Evolutionary conservation across 2,329 filamentous ascomycete species (phyloP).

Genomic region (Aspergillus arachidicola): DNA sequence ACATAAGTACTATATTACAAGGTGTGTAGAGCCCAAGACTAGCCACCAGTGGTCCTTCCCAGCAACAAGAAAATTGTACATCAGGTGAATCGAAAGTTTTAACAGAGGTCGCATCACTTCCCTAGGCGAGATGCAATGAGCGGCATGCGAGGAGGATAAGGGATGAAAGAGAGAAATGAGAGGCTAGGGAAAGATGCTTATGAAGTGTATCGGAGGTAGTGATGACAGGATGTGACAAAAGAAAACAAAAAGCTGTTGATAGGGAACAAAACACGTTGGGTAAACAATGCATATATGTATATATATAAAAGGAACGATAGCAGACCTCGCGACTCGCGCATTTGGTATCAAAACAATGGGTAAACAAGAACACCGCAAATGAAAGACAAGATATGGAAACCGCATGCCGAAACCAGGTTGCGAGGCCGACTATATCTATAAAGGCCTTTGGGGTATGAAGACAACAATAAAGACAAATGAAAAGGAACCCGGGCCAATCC

Average conservation of each 20-base stretch:
- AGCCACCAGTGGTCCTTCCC: constrained; percentile 23
- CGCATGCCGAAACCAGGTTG: constrained; percentile 31
- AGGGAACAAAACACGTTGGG: constrained; percentile 20
- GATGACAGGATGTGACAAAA: constrained; percentile 11
- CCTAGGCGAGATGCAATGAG: constrained; percentile 16
- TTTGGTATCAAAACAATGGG: constrained; percentile 32
- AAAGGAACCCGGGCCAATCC: constrained; percentile 24
- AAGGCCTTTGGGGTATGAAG: constrained; percentile 44
- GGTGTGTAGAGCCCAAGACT: constrained; percentile 26
- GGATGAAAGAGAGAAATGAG: constrained; percentile 12
- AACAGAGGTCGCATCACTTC: constrained; percentile 18
- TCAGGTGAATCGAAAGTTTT: constrained; percentile 17
- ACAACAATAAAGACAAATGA: constrained; percentile 26
- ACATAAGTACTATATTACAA: constrained; percentile 38
- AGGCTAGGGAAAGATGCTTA: constrained; percentile 4
- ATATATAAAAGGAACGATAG: constrained; percentile 25
- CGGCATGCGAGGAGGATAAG: constrained; percentile 17
- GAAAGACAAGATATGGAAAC: constrained; percentile 26
- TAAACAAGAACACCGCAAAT: constrained; percentile 22
- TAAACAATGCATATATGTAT: constrained; percentile 24
- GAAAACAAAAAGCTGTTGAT: constrained; percentile 19
- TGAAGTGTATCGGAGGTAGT: constrained; percentile 14
- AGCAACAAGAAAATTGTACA: constrained; percentile 28
- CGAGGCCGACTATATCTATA: constrained; percentile 42
- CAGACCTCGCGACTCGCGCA: constrained; percentile 36